A percentile compares a stretch with the other conserved stretches of the same genome.
Conservation (phyloP, 306 rosid species). For the Ceratonia siliqua region DNA sequence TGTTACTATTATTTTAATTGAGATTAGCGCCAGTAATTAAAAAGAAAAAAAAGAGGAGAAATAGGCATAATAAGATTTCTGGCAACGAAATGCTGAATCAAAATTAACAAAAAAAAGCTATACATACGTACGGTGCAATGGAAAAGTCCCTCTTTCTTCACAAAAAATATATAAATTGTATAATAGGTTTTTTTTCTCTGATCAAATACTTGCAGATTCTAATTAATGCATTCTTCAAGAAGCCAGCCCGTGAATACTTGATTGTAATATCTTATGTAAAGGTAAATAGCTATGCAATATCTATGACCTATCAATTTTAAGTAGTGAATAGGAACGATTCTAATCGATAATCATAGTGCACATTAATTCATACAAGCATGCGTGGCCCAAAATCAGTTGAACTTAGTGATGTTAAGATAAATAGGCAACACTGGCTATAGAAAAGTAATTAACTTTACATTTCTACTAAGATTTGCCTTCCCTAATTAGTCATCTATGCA, state of each 20-base stretch:
- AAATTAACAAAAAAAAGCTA: neutral
- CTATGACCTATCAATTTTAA: neutral
- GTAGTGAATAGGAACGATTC: neutral
- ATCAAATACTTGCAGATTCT: neutral
- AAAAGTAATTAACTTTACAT: neutral
- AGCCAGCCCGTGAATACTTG: neutral
- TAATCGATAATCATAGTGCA: neutral
- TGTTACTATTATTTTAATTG: neutral
- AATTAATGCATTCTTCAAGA: neutral
- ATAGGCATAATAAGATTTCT: no score
- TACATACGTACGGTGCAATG: neutral
- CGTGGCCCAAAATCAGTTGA: neutral
- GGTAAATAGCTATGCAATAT: neutral
- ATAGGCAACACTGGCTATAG: neutral
- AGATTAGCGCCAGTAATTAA: constrained; percentile 1
- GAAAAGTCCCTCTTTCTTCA: neutral
- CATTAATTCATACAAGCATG: neutral
- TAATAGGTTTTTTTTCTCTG: neutral
- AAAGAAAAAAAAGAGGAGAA: no score
- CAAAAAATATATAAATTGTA: neutral
- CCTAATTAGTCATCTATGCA: neutral
- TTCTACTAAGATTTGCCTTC: neutral
- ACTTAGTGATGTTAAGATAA: neutral
- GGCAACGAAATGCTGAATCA: neutral
- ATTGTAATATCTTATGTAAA: neutral